Base-by-base conservation (phyloP, 257 asterid genomes). In the Galeopsis tetrahit region DNA sequence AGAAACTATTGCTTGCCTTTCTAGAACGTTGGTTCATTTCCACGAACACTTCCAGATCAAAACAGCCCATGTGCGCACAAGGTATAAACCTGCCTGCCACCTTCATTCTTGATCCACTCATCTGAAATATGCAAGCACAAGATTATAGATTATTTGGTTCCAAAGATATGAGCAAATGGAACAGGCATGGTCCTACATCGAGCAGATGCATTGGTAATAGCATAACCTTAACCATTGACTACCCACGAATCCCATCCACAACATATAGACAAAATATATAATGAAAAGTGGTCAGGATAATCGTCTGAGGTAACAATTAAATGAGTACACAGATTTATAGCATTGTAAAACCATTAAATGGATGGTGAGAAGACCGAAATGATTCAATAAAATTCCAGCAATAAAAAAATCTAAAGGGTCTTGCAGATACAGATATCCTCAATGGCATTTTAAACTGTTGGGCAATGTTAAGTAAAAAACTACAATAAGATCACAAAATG, bases 61-160 rank as follows among this genome's bases (percentile, higher is more conserved):
- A 94, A 83, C 98, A 94, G 69, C 96, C 98, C 98, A 94, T 94
- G 82, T 94, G 98, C 58, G 82, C 85, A 77, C 98, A 94, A 39
- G 96, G 91, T 71, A 84, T 80, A 87, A 94, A 91, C 83, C 98
- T 85, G 74, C 97, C 97, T 81, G 98, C 95, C 40, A 94, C 83
- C 84, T 94, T 94, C 90, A 94, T 94, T 84, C 97, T 85, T 70
- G 89, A 79, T 71, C 98, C 98, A 75, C 98, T 94, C 96, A 90
- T 90, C 98, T 93, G 88, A 56, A 68, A 58, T 49, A 82, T 62
- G 42, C 62, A 76, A 48, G 61, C 55, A 73, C n/a, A 76, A 39
- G 35, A 64, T 64, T 78, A 73, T 32, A 13, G 13, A 38, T 7
- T 44, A 64, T 44, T 63, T 28, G 66, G 68, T 73, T 69, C 60